These are phyloP conservation scores for Citrus mangshanensis DNA, from an alignment of 345 rosid genomes.

Conservation along the genomic window DNA sequence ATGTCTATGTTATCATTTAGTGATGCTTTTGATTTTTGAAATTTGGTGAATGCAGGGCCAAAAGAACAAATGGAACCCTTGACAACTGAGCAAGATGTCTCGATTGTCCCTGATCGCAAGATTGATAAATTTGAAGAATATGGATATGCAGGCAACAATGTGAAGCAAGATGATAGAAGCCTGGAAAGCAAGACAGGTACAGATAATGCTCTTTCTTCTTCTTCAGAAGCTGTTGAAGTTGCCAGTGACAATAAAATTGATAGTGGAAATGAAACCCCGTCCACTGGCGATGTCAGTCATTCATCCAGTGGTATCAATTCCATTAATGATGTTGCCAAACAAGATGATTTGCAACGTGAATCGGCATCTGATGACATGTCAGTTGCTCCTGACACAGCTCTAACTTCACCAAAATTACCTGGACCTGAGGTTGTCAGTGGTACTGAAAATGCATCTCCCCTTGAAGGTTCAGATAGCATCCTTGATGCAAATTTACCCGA, in stretches of 20 bases:
- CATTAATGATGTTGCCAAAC: slow-evolving; percentile 20
- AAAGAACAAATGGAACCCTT: slow-evolving; percentile 68
- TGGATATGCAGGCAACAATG: slow-evolving; percentile 26
- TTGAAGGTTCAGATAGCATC: slow-evolving; percentile 28
- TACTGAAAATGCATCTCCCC: slow-evolving; percentile 24
- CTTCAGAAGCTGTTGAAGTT: slow-evolving; percentile 37
- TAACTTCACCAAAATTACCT: slow-evolving; percentile 29
- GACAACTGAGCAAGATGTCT: slow-evolving; percentile 56
- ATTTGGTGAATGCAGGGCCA: slow-evolving; percentile 40
- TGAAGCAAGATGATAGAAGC: slow-evolving; percentile 25
- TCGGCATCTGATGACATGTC: slow-evolving; percentile 27
- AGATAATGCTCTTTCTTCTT: slow-evolving; percentile 25
- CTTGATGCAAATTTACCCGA: slow-evolving; percentile 16
- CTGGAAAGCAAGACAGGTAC: slow-evolving; percentile 31
- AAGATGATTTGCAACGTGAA: slow-evolving; percentile 31
- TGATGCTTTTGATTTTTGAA: neutral
- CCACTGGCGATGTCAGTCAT: slow-evolving; percentile 21
- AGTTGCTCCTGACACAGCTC: slow-evolving; percentile 33
- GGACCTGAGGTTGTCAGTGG: slow-evolving; percentile 31
- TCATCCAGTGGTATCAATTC: slow-evolving; percentile 26
- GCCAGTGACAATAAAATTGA: slow-evolving; percentile 27
- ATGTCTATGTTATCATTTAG: neutral
- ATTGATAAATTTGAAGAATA: slow-evolving; percentile 31
- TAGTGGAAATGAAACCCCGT: slow-evolving; percentile 21
- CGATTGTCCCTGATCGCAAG: slow-evolving; percentile 35